Conservation (phyloP, 1,139 yeast genomes). For the Pichia sp. region DNA sequence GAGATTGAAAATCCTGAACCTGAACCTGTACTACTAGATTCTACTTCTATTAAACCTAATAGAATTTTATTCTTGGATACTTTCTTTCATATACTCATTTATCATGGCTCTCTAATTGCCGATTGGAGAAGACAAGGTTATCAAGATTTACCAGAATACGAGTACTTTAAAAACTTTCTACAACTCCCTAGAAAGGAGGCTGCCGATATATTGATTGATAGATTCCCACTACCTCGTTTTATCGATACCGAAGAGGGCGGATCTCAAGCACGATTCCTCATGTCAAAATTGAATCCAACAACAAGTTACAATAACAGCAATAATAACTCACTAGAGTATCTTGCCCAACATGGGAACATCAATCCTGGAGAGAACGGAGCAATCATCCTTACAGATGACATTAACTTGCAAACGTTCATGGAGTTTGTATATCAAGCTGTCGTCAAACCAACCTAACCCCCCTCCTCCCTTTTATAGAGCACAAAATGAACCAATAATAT, state of each 20-base stretch:
- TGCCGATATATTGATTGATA: conserved; percentile 54
- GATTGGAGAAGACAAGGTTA: conserved; percentile 65
- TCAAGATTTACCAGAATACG: conserved; percentile 59
- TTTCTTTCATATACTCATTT: conserved; percentile 64
- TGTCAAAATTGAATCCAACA: conserved; percentile 70
- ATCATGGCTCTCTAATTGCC: conserved; percentile 62
- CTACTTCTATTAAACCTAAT: conserved; percentile 55
- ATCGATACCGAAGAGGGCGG: conserved; percentile 74
- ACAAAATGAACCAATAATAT: no score
- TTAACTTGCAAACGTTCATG: conserved; percentile 63
- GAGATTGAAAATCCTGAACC: conserved; percentile 51
- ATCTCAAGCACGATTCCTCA: conserved; percentile 68
- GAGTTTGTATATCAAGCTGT: conserved; percentile 40
- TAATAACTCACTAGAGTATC: conserved; percentile 25
- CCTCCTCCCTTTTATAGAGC: no score
- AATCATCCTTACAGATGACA: conserved; percentile 61
- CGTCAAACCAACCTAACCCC: conserved; percentile 22
- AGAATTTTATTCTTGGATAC: conserved; percentile 62
- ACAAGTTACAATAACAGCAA: conserved; percentile 41
- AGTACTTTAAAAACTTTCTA: conserved; percentile 50
- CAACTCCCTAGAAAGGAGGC: conserved; percentile 66
- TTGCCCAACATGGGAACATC: conserved; percentile 6
- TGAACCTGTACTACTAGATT: conserved; percentile 60
- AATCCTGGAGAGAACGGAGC: conserved; percentile 25
- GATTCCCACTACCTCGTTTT: conserved; percentile 68